Evolutionary conservation across 1,284 basidiomycete species (phyloP), one percentile per base, ranked within the genome.

Genomic region (Puccinia hordei): DNA sequence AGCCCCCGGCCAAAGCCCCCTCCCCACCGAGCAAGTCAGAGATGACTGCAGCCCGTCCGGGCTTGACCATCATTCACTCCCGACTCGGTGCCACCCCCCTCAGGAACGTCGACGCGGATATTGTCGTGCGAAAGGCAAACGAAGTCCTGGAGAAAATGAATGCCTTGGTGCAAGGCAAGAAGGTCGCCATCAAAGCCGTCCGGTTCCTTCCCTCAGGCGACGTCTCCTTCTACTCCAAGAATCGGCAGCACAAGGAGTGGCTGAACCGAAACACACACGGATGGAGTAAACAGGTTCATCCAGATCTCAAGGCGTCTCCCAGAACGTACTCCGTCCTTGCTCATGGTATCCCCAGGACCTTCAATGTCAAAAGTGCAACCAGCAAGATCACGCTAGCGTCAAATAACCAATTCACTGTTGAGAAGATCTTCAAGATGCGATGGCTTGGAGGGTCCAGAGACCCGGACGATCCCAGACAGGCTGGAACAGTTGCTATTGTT

Each of bases 1-100:
- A n/a, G n/a, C n/a, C 82, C 75, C 69, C 1, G 75, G 81, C 22
- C 73, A 72, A 0, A 74, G 80, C 33, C 41, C 65, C 33, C 81
- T 72, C 51, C 19, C 53, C 53, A 6, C 53, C 53, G 8, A 55
- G 6, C 19, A n/a, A 27, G 22, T 6, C 53, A 6, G 53, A 55
- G 53, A 55, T 55, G 22, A n/a, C 24, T 6, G 53, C 53, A 15
- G 53, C 53, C 17, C 19, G 24, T 6, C 53, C 53, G 24, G 53
- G 53, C 53, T 8, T 22, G 24, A 55, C 53, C 5, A 55, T 55
- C 19, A 55, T 55, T 55, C 53, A 55, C 24, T 4, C 53, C 53
- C 19, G 24, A 55, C 6, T 19, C 5, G 53, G 53, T 55, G 17
- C 53, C 53, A 55, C 19, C 5, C 53, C 53, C 4, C 53, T 55